phyloP scores from a whole-genome alignment of 2,329 filamentous ascomycete genomes.

The Cladosporium halotolerans region DNA sequence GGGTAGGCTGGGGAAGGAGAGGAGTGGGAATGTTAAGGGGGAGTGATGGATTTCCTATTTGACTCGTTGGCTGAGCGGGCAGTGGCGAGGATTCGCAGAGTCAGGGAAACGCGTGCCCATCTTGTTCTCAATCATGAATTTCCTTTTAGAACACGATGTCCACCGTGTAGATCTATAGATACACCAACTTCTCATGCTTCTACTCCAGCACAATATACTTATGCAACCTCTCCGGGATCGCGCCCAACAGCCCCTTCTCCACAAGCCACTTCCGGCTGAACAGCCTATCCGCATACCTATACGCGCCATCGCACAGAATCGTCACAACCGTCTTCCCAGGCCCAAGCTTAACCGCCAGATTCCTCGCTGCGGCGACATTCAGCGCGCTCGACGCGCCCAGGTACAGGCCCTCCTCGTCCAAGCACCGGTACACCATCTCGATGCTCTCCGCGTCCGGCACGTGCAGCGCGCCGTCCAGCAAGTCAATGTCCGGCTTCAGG shows the following conservation, averaged over 20 bases:
- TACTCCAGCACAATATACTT: slow-evolving; percentile 92
- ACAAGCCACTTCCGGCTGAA: slow-evolving; percentile 89
- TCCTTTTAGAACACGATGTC: too few species aligned
- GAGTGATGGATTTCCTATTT: slow-evolving; percentile 12
- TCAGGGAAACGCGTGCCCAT: too few species aligned
- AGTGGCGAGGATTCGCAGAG: too few species aligned
- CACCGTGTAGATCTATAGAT: background rate
- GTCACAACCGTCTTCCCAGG: slow-evolving; percentile 88
- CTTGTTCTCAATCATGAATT: too few species aligned
- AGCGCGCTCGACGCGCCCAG: slow-evolving; percentile 87
- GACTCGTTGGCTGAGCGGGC: background rate
- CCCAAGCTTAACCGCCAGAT: slow-evolving; percentile 85
- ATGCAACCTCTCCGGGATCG: slow-evolving; percentile 76
- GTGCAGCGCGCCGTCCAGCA: slow-evolving; percentile 76
- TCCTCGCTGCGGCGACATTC: slow-evolving; percentile 92
- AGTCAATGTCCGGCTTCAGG: slow-evolving; percentile 71
- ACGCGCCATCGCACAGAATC: slow-evolving; percentile 91
- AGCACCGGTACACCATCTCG: slow-evolving; percentile 92
- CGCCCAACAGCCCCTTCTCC: slow-evolving; percentile 72
- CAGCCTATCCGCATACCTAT: slow-evolving; percentile 87
- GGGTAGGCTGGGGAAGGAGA: slow-evolving; percentile 8
- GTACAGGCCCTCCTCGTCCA: slow-evolving; percentile 94
- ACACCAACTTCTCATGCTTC: background rate
- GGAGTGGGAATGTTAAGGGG: slow-evolving; percentile 23
- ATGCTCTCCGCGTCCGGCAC: slow-evolving; percentile 92